phyloP scores from a whole-genome alignment of 1,284 basidiomycete species.

The Albatrellus sp. region DNA sequence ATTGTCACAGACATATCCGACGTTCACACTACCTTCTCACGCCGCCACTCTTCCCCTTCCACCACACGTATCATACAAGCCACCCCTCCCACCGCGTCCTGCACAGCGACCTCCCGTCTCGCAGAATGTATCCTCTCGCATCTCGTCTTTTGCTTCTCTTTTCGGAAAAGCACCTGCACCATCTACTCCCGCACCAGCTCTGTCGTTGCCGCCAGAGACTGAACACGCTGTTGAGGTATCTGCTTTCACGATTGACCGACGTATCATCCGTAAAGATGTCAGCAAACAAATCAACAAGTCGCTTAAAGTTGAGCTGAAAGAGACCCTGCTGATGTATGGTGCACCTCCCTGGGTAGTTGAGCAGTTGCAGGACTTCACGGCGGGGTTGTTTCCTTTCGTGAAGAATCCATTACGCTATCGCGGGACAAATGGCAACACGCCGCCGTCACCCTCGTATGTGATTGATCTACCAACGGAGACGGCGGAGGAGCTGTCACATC shows the following conservation, averaged over 20 bases:
- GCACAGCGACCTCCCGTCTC: conserved; percentile 14
- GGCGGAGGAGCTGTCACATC: conserved; percentile 40
- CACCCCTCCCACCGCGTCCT: conserved; percentile 52
- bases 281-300: conserved; percentile 47
- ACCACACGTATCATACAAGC: conserved; percentile 40
- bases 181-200: conserved; percentile 20
- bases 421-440: neutral
- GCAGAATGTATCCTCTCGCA: conserved; percentile 23
- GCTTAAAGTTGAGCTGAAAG: conserved; percentile 45
- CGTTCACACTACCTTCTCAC: conserved; percentile 36
- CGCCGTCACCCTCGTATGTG: conserved; percentile 6
- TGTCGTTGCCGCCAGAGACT: conserved; percentile 9
- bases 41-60: conserved; percentile 54
- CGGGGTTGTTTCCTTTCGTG: conserved; percentile 36
- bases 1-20: conserved; percentile 33
- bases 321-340: conserved; percentile 24
- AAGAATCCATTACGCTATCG: conserved; percentile 15
- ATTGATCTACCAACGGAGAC: conserved; percentile 20
- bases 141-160: conserved; percentile 54
- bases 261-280: conserved; percentile 43
- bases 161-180: conserved; percentile 35
- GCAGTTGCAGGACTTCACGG: conserved; percentile 43
- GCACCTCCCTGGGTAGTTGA: conserved; percentile 56
- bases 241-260: conserved; percentile 43
- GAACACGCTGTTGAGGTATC: conserved; percentile 37